phyloP scores from a whole-genome alignment of 169 alveolate species.

The Plasmodium adleri region DNA sequence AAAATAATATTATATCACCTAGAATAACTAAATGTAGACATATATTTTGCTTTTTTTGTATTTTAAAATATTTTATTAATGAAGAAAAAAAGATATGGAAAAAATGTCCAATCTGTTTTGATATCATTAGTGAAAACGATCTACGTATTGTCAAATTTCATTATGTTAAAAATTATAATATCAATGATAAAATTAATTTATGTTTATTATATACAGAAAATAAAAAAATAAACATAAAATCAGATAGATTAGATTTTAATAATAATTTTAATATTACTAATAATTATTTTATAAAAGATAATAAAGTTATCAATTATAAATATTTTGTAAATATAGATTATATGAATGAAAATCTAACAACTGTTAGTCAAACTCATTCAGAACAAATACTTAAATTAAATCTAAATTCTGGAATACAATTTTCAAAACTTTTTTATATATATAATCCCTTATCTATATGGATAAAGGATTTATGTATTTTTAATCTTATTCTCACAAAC shows the following conservation, averaged over 20 bases:
- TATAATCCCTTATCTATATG: slow-evolving; percentile 57
- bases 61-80: slow-evolving; percentile 78
- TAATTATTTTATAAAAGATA: slow-evolving; percentile 57
- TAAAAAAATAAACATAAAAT: slow-evolving; percentile 53
- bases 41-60: slow-evolving; percentile 80
- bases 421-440: slow-evolving; percentile 41
- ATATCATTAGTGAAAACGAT: slow-evolving; percentile 63
- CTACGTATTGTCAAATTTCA: slow-evolving; percentile 53
- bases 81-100: slow-evolving; percentile 63
- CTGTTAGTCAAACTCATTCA: slow-evolving; percentile 41
- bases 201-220: slow-evolving; percentile 61
- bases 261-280: slow-evolving; percentile 59
- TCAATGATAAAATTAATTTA: slow-evolving; percentile 39
- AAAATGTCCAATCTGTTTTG: slow-evolving; percentile 51
- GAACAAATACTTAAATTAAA: slow-evolving; percentile 44
- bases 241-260: slow-evolving; percentile 35
- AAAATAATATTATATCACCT: slow-evolving; percentile 77
- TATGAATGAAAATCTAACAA: slow-evolving; percentile 49
- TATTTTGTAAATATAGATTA: slow-evolving; percentile 37
- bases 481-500: slow-evolving; percentile 27
- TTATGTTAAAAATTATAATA: slow-evolving; percentile 49
- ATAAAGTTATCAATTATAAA: slow-evolving; percentile 35
- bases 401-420: slow-evolving; percentile 53
- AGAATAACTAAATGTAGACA: slow-evolving; percentile 80
- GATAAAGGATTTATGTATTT: slow-evolving; percentile 56